phyloP scores from a whole-genome alignment of 139 green algal genomes.

The Chlorella sp. region DNA sequence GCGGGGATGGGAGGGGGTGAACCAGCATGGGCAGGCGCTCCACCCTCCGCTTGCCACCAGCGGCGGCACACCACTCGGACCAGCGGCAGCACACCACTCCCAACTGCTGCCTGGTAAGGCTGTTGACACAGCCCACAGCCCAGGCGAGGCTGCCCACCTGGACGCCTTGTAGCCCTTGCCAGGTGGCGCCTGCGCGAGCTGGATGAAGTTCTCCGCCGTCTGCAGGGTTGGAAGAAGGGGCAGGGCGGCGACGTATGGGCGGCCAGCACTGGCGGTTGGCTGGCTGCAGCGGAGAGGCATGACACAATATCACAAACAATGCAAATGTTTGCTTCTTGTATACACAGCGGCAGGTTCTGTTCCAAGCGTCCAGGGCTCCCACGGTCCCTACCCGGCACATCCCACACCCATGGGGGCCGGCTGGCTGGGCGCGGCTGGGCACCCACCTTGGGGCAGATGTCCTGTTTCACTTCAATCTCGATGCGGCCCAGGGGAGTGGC shows the following conservation, averaged over 20 bases:
- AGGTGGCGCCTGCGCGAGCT: not conserved
- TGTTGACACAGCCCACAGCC: no score
- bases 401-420: no score
- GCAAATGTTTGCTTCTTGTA: no score
- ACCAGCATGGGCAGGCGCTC: not conserved
- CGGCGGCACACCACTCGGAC: not conserved
- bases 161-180: constrained; percentile 50
- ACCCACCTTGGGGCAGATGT: constrained; percentile 69
- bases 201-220: constrained; percentile 92
- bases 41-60: not conserved
- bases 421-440: no score
- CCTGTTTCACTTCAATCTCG: constrained; percentile 81
- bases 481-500: constrained; percentile 81
- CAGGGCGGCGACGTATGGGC: no score
- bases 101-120: not conserved
- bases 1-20: constrained; percentile 69
- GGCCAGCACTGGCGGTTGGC: no score
- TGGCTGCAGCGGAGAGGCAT: no score
- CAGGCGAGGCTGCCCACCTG: not conserved
- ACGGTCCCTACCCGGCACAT: no score
- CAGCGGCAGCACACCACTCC: no score
- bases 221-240: constrained; percentile 42
- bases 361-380: no score
- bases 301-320: no score
- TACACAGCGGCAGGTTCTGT: no score